A percentile compares a stretch with the other conserved stretches of the same genome.
Conservation (phyloP, 31 red algal species). For the Porphyra umbilicalis region DNA sequence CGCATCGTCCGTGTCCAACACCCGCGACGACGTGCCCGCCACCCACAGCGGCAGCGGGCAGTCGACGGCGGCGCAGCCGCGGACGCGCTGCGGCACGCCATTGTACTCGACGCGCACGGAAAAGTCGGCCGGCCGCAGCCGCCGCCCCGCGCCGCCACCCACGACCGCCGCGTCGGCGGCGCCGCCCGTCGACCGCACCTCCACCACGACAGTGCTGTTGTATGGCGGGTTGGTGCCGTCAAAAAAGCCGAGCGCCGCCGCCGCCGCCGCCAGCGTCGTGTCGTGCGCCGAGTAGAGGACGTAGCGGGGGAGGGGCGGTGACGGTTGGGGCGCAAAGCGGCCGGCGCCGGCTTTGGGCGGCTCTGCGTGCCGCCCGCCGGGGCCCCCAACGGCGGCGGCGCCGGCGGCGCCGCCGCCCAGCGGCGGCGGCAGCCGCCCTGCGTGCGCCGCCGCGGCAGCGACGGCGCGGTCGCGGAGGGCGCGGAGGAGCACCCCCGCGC, state of each 20-base stretch:
- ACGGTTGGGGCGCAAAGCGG: neutral
- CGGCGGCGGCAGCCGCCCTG: neutral
- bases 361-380: neutral
- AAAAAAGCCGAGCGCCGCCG: conserved; percentile 43
- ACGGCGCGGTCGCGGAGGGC: conserved; percentile 6
- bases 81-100: conserved; percentile 16
- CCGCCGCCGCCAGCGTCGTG: conserved; percentile 64
- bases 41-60: conserved; percentile 30
- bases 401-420: neutral
- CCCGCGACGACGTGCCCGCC: conserved; percentile 7
- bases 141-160: neutral
- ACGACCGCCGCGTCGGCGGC: neutral
- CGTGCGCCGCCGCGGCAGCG: neutral
- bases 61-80: conserved; percentile 13
- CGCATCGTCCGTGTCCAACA: neutral
- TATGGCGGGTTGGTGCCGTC: conserved; percentile 59
- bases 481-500: conserved; percentile 47
- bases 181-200: conserved; percentile 16
- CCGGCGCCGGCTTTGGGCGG: neutral
- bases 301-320: neutral
- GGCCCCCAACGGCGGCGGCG: neutral
- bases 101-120: conserved; percentile 53
- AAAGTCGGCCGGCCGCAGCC: neutral
- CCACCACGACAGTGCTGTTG: conserved; percentile 74
- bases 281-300: conserved; percentile 83